Base-by-base conservation (phyloP, 2,329 filamentous ascomycete genomes). In the Madurella mycetomatis region DNA sequence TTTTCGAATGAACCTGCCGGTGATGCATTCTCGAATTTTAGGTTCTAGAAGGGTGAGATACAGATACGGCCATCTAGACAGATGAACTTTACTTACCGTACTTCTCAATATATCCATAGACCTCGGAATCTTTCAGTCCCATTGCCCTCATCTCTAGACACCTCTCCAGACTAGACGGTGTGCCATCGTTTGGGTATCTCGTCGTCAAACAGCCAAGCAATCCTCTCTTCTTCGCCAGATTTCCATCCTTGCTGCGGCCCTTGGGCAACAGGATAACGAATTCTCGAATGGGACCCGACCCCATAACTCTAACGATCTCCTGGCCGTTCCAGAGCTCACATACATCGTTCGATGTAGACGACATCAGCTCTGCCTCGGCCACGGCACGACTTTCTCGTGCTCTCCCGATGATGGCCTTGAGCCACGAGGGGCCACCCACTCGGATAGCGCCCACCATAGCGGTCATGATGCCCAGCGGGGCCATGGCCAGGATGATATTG, bases 251-350 rank as follows among this genome's bases (percentile, higher is more conserved):
- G 13, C 34, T 9, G 4, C 25, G 7, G 17, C 15, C 25, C 13
- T 41, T 16, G 15, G 40, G 54, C 32, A 49, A 13, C 9, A 56
- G 46, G 16, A 47, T 19, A 25, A 56, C 39, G 30, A 56, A 56
- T 31, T 56, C 48, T 1, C 31, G 44, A 17, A 53, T 49, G 2
- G 45, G 31, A 2, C 44, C 49, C 18, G 32, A 16, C 2, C 50
- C 54, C 12, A 41, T 40, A 8, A 57, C 60, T 17, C 66, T 47
- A 0, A 70, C 65, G 0, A 79, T 65, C 0, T 68, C 66, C 0
- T 67, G 61, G 45, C 73, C 70, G 8, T 76, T 76, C 57, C 72
- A 78, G 0, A 78, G 59, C 53, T 79, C 76, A 4, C 72, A 74
- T 0, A 72, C 74, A 1, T 73, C 72, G 9, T 72, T 62, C 0